Percentiles rank a stretch among this genome's conserved stretches.
Conservation (phyloP, 2,329 filamentous ascomycete genomes). For the Aspergillus tanneri region DNA sequence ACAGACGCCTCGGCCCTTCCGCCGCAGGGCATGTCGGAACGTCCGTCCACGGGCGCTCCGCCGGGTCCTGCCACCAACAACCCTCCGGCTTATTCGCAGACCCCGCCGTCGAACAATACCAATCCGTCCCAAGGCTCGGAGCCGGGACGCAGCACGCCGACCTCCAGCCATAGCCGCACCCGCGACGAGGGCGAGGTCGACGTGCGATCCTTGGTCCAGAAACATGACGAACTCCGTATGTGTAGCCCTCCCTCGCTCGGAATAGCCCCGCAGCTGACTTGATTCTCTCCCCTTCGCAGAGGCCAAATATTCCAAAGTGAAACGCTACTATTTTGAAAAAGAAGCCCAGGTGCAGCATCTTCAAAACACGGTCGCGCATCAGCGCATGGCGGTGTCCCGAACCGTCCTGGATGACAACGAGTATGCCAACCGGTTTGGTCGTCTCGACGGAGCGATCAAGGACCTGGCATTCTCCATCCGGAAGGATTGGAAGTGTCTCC, state of each 20-base stretch:
- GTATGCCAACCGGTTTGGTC: conserved; percentile 83
- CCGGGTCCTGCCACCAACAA: conserved; percentile 12
- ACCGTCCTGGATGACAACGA: conserved; percentile 95
- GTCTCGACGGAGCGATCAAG: conserved; percentile 89
- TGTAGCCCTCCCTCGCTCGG: conserved; percentile 5
- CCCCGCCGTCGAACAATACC: conserved; percentile 28
- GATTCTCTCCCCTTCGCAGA: conserved; percentile 52
- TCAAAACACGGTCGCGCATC: conserved; percentile 96
- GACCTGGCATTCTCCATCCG: conserved; percentile 94
- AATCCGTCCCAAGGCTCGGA: conserved; percentile 34
- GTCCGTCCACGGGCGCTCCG: conserved; percentile 15
- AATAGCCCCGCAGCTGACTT: conserved; percentile 4
- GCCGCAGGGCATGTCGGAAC: conserved; percentile 21
- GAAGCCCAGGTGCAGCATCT: conserved; percentile 86
- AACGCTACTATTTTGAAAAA: conserved; percentile 94
- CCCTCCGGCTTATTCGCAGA: too few species aligned
- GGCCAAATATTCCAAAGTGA: conserved; percentile 96
- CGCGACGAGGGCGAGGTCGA: conserved; percentile 46
- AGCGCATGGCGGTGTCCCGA: conserved; percentile 88
- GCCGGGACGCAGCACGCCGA: conserved; percentile 50
- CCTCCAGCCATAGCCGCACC: conserved; percentile 28
- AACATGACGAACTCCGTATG: conserved; percentile 50
- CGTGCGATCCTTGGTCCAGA: conserved; percentile 44
- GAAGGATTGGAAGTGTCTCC: conserved; percentile 85
- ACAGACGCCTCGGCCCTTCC: conserved; percentile 12